A percentile compares a stretch with the other conserved stretches of the same genome.
phyloP scores from a whole-genome alignment of 257 asterid genomes.

The Nicotiana noctiflora region DNA sequence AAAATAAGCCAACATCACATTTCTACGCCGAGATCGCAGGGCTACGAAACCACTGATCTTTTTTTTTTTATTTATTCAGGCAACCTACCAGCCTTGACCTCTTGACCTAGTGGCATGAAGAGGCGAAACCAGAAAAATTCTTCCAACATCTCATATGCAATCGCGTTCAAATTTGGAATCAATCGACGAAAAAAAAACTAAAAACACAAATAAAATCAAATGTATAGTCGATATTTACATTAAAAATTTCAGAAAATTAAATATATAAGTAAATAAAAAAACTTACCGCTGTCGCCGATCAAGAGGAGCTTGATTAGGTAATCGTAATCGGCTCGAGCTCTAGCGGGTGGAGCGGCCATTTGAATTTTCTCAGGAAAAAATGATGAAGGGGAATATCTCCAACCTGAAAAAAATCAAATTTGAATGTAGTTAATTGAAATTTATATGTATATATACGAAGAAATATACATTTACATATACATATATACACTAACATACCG shows the following conservation, averaged over 20 bases:
- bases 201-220: not conserved
- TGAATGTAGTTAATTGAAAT: slow-evolving; percentile 3
- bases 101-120: no score
- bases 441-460: not conserved
- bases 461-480: slow-evolving; percentile 12
- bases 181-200: not conserved
- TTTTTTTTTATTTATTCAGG: no score
- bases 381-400: not conserved
- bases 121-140: no score
- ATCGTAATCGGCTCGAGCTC: slow-evolving; percentile 78
- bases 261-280: not conserved
- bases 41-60: not conserved
- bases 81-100: no score
- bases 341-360: slow-evolving; percentile 68
- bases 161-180: not conserved
- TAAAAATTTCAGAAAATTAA: not conserved
- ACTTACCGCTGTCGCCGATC: slow-evolving; percentile 73
- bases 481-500: slow-evolving; percentile 22
- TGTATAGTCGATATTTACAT: not conserved
- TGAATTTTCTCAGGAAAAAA: slow-evolving; percentile 21
- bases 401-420: slow-evolving; percentile 9
- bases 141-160: not conserved
- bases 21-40: not conserved
- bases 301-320: slow-evolving; percentile 60
- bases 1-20: not conserved